A percentile compares a stretch with the other conserved stretches of the same genome.
These are phyloP conservation scores for Westerdykella aurantiaca DNA, from an alignment of 2,329 filamentous ascomycete genomes.

Conservation along the genomic window DNA sequence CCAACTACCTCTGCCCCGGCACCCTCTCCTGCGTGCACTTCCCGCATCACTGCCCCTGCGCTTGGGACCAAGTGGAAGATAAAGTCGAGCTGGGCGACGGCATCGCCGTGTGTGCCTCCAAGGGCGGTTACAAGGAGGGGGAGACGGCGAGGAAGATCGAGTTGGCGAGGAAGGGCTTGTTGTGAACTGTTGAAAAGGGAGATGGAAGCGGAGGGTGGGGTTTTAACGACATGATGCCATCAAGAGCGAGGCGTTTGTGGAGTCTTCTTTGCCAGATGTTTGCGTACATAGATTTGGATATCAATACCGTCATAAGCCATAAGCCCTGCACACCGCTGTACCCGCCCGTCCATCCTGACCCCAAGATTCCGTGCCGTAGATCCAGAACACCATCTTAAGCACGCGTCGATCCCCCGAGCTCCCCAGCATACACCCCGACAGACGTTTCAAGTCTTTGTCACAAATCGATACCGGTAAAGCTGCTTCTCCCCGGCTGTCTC, in stretches of 20 bases:
- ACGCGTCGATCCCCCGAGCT: no score
- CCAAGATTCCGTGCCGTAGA: no score
- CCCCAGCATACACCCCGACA: no score
- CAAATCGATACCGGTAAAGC: conserved; percentile 27
- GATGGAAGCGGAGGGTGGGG: neutral
- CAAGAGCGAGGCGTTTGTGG: neutral
- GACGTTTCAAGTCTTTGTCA: neutral
- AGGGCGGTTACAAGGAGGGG: conserved; percentile 65
- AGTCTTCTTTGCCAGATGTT: no score
- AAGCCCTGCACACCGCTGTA: no score
- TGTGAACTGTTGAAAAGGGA: conserved; percentile 41
- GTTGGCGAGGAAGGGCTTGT: conserved; percentile 69
- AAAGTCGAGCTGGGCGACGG: conserved; percentile 68
- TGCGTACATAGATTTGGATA: no score
- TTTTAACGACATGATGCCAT: no score
- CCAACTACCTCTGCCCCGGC: conserved; percentile 89
- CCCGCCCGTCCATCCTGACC: no score
- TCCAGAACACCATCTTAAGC: no score
- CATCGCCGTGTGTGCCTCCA: conserved; percentile 66
- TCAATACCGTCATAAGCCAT: no score
- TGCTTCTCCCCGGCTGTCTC: conserved; percentile 19
- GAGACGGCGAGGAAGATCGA: conserved; percentile 73
- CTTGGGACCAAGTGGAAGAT: conserved; percentile 61
- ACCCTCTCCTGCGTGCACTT: conserved; percentile 94
- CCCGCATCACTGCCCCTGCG: conserved; percentile 93